A percentile compares a stretch with the other conserved stretches of the same genome.
phyloP scores from a whole-genome alignment of 441 rosid species.

The Cnidoscolus chayamansa region DNA sequence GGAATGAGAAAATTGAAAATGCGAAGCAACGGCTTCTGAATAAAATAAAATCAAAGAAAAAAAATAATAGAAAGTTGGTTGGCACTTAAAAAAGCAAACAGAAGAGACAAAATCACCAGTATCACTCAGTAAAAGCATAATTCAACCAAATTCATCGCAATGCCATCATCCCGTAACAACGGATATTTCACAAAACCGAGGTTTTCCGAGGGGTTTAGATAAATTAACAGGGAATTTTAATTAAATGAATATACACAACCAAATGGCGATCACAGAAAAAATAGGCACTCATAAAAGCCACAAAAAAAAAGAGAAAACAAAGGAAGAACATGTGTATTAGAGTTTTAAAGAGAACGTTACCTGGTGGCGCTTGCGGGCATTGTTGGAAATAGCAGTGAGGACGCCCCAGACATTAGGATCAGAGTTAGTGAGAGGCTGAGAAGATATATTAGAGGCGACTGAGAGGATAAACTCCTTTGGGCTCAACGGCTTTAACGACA shows the following conservation, averaged over 20 bases:
- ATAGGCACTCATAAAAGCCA: not conserved
- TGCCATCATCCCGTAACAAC: not conserved
- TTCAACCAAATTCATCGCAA: not conserved
- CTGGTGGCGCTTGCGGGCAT: conserved; percentile 80
- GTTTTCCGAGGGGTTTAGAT: not conserved
- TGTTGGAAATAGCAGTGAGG: conserved; percentile 78
- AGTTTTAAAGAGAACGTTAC: conserved; percentile 26
- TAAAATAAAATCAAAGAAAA: not conserved
- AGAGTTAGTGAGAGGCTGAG: conserved; percentile 64
- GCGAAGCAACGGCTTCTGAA: not conserved
- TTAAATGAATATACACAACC: not conserved
- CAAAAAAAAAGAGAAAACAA: not conserved
- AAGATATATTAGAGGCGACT: conserved; percentile 56
- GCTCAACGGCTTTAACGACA: conserved; percentile 40
- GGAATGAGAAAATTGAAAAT: not conserved
- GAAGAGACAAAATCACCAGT: not conserved
- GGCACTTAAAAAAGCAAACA: not conserved
- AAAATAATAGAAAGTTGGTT: not conserved
- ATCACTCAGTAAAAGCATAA: not conserved
- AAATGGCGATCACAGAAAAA: not conserved
- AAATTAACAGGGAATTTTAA: not conserved
- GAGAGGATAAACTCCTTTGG: conserved; percentile 51
- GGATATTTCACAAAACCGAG: not conserved
- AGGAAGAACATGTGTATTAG: conserved; percentile 16
- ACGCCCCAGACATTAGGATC: conserved; percentile 85